Base-by-base conservation (phyloP, 2,329 filamentous ascomycete species). In the Fusarium sp. region DNA sequence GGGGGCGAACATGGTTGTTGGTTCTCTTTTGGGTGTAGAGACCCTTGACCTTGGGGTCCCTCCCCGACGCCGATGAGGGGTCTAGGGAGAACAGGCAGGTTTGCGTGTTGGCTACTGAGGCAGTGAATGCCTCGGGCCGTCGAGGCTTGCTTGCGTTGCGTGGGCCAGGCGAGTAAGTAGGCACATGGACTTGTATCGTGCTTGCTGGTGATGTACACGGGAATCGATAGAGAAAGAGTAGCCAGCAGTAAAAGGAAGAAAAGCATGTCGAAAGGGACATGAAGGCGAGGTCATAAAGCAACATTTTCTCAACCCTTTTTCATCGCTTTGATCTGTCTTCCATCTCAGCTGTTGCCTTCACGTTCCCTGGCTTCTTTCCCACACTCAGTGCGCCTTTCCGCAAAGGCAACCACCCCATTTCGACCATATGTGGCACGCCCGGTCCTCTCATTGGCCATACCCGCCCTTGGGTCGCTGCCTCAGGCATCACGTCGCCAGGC, bases 361-460 rank as follows among this genome's bases (percentile, higher is more conserved):
- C 38, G 29, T 44, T 58, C 38, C 55, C 35, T 49, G 44, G 40
- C 60, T 57, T 57, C 55, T 66, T 64, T 70, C 59, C 67, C 67
- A 68, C 67, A 49, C 69, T 67, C 55, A 64, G 70, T 71, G 58
- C 73, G 40, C 66, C 69, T 64, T 73, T 65, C 53, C 49, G 66
- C 33, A 31, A 61, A 68, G 71, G 69, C 64, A 72, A 70, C 66
- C 64, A 72, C 70, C 70, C 71, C 64, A 72, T 68, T 62, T 73
- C 67, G 27, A 69, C 61, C 70, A 62, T 71, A 76, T 77, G 75
- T 77, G 75, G 74, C 69, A 67, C 57, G 64, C 62, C 64, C 35
- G 51, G 11, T 35, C 58, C 22, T 63, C 60, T 71, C 27, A 78
- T 78, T 78, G 76, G 76, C 22, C 67, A 11, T 27, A 29, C 29